Conservation (phyloP, 768 basidiomycete species). For the Leucocoprinus birnbaumii region DNA sequence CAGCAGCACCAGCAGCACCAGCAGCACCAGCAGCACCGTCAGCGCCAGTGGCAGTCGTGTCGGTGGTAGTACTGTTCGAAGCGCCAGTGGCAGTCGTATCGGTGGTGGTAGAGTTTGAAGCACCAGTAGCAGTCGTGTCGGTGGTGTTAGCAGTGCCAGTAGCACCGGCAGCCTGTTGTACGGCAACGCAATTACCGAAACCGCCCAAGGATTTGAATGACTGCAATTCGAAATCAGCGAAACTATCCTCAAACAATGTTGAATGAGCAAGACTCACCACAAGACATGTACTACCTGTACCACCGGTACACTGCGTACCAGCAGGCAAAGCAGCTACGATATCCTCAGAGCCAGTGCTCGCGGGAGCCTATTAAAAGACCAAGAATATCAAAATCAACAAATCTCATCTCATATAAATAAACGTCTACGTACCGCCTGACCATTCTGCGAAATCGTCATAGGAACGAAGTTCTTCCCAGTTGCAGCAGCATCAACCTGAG, state of each 20-base stretch:
- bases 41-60: conserved; percentile 5
- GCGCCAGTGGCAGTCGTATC: background rate
- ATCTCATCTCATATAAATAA: background rate
- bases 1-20: conserved; percentile 15
- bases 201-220: conserved; percentile 46
- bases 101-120: conserved; percentile 1
- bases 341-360: conserved; percentile 30
- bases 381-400: background rate
- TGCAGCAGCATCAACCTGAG: conserved; percentile 44
- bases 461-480: conserved; percentile 34
- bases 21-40: conserved; percentile 12
- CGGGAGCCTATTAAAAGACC: conserved; percentile 31
- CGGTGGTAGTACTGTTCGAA: conserved; percentile 6
- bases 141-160: background rate
- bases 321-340: conserved; percentile 44
- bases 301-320: conserved; percentile 50
- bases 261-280: conserved; percentile 28
- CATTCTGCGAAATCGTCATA: conserved; percentile 41
- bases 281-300: conserved; percentile 44
- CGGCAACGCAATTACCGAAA: conserved; percentile 55
- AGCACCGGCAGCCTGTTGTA: conserved; percentile 29
- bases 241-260: background rate
- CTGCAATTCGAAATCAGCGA: conserved; percentile 14
- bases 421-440: conserved; percentile 36
- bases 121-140: background rate